A percentile compares a stretch with the other conserved stretches of the same genome.
Conservation (phyloP, 2,329 filamentous ascomycete genomes). For the Xylaria sp. region DNA sequence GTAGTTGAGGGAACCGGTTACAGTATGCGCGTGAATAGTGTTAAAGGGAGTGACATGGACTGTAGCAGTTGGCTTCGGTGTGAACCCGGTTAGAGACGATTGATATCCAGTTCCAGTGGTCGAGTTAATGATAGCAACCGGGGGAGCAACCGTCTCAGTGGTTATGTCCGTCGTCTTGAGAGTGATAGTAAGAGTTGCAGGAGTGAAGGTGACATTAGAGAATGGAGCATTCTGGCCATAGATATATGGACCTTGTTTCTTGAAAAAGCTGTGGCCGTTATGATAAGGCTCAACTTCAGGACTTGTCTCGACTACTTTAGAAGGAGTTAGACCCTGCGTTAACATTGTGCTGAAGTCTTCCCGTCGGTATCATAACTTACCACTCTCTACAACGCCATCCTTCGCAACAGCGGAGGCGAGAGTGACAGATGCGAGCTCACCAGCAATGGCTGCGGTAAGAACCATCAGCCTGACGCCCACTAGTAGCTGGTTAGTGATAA, state of each 20-base stretch:
- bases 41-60: slow-evolving; percentile 2
- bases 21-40: slow-evolving; percentile 19
- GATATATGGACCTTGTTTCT: slow-evolving; percentile 20
- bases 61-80: not conserved
- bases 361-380: slow-evolving; percentile 6
- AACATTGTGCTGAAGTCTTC: not conserved
- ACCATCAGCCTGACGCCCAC: slow-evolving; percentile 11
- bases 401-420: not conserved
- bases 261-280: not conserved
- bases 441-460: not conserved
- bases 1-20: not conserved
- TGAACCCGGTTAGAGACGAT: not conserved
- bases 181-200: slow-evolving; percentile 13
- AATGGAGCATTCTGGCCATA: slow-evolving; percentile 23
- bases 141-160: slow-evolving; percentile 23
- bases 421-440: not conserved
- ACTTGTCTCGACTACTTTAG: no score
- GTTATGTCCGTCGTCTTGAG: not conserved
- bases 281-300: not conserved
- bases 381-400: not conserved
- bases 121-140: not conserved
- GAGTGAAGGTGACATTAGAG: slow-evolving; percentile 10
- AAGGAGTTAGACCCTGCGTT: slow-evolving; percentile 6
- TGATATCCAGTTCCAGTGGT: slow-evolving; percentile 3
- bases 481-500: slow-evolving; percentile 6